These are phyloP conservation scores for Penicillium daleae DNA, from an alignment of 495 filamentous ascomycete genomes.

Conservation along the genomic window DNA sequence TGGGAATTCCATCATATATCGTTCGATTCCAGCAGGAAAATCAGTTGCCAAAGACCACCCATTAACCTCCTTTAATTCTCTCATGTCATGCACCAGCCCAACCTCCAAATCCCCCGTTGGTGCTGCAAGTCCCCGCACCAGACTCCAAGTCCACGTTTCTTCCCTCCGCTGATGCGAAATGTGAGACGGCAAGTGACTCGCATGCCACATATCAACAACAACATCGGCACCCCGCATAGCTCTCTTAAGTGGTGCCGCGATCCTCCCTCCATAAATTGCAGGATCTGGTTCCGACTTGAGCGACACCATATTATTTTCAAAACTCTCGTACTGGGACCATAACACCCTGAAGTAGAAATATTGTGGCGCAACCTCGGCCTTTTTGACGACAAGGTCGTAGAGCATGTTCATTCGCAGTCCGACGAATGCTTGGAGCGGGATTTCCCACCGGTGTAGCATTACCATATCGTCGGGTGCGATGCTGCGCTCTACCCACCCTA, in stretches of 20 bases:
- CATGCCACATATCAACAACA: constrained; percentile 9
- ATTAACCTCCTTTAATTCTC: constrained; percentile 7
- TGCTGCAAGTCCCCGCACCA: constrained; percentile 1
- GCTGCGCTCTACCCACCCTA: constrained; percentile 9
- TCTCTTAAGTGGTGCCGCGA: not conserved
- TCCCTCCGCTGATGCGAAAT: not conserved
- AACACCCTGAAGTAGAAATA: constrained; percentile 13
- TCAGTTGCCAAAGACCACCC: not conserved
- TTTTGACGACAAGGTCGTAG: constrained; percentile 7
- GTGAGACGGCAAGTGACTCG: not conserved
- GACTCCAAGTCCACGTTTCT: constrained; percentile 7
- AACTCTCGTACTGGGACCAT: not conserved
- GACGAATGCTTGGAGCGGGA: constrained; percentile 4
- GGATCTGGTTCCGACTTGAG: not conserved
- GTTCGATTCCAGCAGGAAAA: not conserved
- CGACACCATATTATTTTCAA: not conserved
- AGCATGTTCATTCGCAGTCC: constrained; percentile 8
- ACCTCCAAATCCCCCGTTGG: not conserved
- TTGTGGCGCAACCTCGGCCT: not conserved
- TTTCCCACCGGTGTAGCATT: constrained; percentile 7
- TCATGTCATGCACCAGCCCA: constrained; percentile 2
- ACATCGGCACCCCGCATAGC: constrained; percentile 7
- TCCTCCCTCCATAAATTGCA: not conserved
- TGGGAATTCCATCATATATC: not conserved
- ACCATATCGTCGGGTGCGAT: not conserved